A percentile compares a stretch with the other conserved stretches of the same genome.
Evolutionary conservation across 139 green algal species (phyloP).

Genomic region (Chlorella ohadii): DNA sequence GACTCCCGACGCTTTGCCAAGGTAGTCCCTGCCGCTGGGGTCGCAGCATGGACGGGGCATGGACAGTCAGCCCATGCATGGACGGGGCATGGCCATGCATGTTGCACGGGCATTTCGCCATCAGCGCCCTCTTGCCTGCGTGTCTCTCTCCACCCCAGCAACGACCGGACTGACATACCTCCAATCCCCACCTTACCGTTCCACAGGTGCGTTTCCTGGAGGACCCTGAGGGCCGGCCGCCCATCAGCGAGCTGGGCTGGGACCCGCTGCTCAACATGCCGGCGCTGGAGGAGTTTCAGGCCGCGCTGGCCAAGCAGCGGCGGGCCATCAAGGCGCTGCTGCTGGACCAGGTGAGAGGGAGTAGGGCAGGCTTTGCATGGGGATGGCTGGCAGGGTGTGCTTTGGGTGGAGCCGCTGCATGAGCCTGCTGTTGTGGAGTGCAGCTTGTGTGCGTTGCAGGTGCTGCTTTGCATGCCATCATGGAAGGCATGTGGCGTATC

Average conservation of each 20-base stretch:
- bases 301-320: conserved; percentile 34
- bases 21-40: conserved; percentile 28
- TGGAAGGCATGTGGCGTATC: no score
- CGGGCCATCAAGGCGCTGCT: conserved; percentile 81
- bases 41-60: no score
- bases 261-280: conserved; percentile 69
- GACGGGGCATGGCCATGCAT: no score
- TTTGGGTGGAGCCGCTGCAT: no score
- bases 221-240: conserved; percentile 46
- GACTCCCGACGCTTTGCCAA: conserved; percentile 80
- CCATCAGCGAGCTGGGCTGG: conserved; percentile 65
- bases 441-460: no score
- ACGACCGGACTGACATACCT: no score
- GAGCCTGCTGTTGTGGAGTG: no score
- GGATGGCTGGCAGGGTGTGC: neutral
- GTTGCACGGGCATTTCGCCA: neutral
- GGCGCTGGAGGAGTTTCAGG: conserved; percentile 50
- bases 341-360: conserved; percentile 73
- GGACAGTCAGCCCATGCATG: no score
- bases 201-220: conserved; percentile 16
- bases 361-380: neutral
- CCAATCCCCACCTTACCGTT: no score
- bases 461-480: no score
- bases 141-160: no score
- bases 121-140: no score